Evolutionary conservation across 805 yeast genomes (phyloP), one percentile per base, ranked within the genome.

Genomic region (Candida awuae): DNA sequence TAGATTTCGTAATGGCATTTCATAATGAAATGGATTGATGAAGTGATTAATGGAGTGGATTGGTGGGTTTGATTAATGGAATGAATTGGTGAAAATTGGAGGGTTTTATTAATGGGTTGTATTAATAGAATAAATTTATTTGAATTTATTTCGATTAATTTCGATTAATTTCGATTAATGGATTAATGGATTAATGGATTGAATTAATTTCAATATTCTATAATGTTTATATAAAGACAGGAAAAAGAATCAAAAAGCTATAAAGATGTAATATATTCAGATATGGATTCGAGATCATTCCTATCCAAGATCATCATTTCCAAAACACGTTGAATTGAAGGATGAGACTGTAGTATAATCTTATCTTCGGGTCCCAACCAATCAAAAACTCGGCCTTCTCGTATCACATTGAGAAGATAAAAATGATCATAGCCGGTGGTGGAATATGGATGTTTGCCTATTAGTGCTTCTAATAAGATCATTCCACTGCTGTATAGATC

Each of bases 401-500:
- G 55, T 8, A 65, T 56, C 27, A 59, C 49, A 13, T 53, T 54
- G n/a, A 59, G 51, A 41, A 66, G 45, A 31, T 61, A 55, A 18
- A 54, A 49, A 22, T 55, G 53, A 34, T 54, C 58, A 12, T 54
- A 51, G 4, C 52, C 48, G 16, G 50, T 52, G 6, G 50, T 50
- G 1, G 51, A 21, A 42, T 70, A 73, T 1, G 79, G 77, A 41
- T 61, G 60, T 14, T 52, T 49, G 2, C 76, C 76, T 8, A 67
- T 65, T 1, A 70, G 71, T 9, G 71, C 67, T 36, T 62, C 59
- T 25, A 73, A 47, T 8, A 73, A 48, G 8, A 70, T 59, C 31
- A 72, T 47, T 0, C 77, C 78, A 4, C 62, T 62, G 12, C 76
- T 65, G 46, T 60, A 73, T 8, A 67, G 43, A 41, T 73, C 78